phyloP scores from a whole-genome alignment of 2,329 filamentous ascomycete genomes.

The Calonectria pauciramosa region DNA sequence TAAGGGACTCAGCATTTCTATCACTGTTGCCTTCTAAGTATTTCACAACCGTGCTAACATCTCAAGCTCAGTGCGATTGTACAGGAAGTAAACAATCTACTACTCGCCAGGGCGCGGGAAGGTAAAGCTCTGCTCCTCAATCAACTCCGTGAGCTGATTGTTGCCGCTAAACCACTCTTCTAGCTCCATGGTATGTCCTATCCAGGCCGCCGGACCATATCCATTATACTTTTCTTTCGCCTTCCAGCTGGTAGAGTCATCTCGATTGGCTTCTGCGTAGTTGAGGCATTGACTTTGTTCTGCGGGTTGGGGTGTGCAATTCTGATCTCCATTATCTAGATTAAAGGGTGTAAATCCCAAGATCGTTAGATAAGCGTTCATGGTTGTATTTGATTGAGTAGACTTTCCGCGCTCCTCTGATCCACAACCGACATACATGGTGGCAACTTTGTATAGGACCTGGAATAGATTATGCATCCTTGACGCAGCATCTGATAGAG shows the following conservation, averaged over 20 bases:
- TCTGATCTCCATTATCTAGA: not conserved
- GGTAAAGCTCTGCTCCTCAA: slow-evolving; percentile 38
- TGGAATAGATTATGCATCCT: slow-evolving; percentile 15
- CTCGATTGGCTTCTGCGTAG: not conserved
- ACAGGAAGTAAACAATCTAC: too few species aligned
- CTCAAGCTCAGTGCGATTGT: too few species aligned
- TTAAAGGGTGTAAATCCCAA: slow-evolving; percentile 55
- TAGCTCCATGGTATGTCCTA: slow-evolving; percentile 47
- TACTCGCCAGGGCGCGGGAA: not conserved
- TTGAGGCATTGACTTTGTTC: slow-evolving; percentile 15
- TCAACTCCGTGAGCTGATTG: slow-evolving; percentile 47
- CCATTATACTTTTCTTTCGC: not conserved
- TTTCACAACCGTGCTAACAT: too few species aligned
- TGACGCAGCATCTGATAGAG: slow-evolving; percentile 12
- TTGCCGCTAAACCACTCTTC: slow-evolving; percentile 51
- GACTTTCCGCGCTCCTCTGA: too few species aligned
- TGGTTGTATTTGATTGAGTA: not conserved
- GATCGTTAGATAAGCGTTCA: slow-evolving; percentile 53
- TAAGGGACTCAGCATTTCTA: too few species aligned
- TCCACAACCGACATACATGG: slow-evolving; percentile 1
- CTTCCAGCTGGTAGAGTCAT: not conserved
- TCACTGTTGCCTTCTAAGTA: too few species aligned
- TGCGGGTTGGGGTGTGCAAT: slow-evolving; percentile 12
- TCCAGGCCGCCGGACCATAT: slow-evolving; percentile 37
- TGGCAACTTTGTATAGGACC: slow-evolving; percentile 6